Evolutionary conservation across 2,329 filamentous ascomycete genomes (phyloP).

Genomic region (Hypomyces perniciosus): DNA sequence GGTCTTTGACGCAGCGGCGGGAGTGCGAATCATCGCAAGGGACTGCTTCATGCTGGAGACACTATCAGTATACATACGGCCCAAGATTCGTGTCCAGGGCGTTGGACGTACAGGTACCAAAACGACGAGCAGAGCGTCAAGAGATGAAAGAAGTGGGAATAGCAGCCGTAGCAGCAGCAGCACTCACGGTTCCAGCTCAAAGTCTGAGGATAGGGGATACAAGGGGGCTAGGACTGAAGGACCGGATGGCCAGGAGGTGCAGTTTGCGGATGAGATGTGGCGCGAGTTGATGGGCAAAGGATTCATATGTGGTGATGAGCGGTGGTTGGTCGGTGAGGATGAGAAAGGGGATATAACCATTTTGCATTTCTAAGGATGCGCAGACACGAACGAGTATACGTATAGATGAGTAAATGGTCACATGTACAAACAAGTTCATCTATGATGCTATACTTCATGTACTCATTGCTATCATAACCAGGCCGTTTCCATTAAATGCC

Average conservation of each 20-base stretch:
- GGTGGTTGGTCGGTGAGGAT: conserved; percentile 58
- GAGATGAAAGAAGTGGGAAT: neutral
- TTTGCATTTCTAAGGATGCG: conserved; percentile 39
- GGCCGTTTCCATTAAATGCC: no score
- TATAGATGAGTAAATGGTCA: neutral
- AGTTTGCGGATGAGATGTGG: conserved; percentile 40
- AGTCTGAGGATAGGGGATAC: neutral
- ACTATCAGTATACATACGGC: conserved; percentile 38
- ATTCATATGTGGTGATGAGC: conserved; percentile 52
- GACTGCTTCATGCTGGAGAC: conserved; percentile 43
- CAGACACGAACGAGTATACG: neutral
- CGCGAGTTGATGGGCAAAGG: conserved; percentile 45
- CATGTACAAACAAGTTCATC: no score
- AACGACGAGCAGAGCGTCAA: conserved; percentile 1
- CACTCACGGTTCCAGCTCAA: neutral
- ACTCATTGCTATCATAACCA: no score
- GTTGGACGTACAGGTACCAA: conserved; percentile 10
- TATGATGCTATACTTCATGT: no score
- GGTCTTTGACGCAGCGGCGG: conserved; percentile 38
- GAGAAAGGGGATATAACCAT: conserved; percentile 44
- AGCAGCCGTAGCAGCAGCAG: conserved; percentile 9
- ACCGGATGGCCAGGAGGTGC: conserved; percentile 27
- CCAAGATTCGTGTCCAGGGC: conserved; percentile 30
- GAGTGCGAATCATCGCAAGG: conserved; percentile 39
- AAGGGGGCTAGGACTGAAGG: conserved; percentile 10